phyloP scores from a whole-genome alignment of 164 flowering plant genomes.

The Malania oleifera region DNA sequence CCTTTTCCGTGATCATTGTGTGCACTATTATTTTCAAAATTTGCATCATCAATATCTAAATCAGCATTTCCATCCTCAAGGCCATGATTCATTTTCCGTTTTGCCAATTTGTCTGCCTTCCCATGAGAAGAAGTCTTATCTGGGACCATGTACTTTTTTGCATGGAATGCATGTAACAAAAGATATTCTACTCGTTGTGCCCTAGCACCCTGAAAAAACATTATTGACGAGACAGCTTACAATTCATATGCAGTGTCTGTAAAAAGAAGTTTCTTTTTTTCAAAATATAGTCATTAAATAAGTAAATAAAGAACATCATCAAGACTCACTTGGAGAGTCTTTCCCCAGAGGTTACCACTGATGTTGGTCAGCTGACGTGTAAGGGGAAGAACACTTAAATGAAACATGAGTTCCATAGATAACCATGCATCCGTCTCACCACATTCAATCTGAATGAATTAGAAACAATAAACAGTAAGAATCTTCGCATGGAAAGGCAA shows the following conservation, averaged over 20 bases:
- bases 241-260: neutral
- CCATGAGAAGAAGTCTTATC: conserved; percentile 61
- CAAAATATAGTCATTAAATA: neutral
- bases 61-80: conserved; percentile 39
- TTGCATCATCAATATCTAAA: conserved; percentile 30
- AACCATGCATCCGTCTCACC: conserved; percentile 99
- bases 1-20: conserved; percentile 45
- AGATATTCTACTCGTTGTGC: conserved; percentile 98
- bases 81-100: conserved; percentile 45
- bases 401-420: conserved; percentile 96
- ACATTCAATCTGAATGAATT: conserved; percentile 62
- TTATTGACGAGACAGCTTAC: neutral
- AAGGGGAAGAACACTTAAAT: conserved; percentile 92
- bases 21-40: conserved; percentile 35
- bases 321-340: conserved; percentile 82
- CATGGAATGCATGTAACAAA: conserved; percentile 90
- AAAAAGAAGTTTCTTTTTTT: neutral
- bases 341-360: conserved; percentile 99
- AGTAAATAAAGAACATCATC: neutral
- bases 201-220: conserved; percentile 80
- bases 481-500: neutral
- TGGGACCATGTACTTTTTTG: conserved; percentile 86
- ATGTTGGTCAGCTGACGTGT: conserved; percentile 95
- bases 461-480: neutral
- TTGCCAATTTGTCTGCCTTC: conserved; percentile 49